Evolutionary conservation across 495 filamentous ascomycete genomes (phyloP).

Genomic region (Penicillium angulare): DNA sequence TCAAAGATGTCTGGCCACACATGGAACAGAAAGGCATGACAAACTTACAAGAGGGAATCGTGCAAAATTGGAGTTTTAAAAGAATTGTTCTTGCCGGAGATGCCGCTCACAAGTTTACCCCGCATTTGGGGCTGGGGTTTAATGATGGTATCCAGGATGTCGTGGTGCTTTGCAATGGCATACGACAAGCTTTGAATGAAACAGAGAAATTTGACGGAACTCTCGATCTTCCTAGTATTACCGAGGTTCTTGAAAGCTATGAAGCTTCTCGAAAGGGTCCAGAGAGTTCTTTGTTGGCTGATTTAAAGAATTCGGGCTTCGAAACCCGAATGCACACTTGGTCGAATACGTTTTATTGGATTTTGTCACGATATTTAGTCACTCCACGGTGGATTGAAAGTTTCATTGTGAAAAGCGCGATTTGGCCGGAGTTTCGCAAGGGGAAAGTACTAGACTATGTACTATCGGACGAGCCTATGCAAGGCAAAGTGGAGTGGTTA

Average conservation of each 20-base stretch:
- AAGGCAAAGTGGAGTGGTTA: background rate
- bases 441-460: background rate
- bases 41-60: constrained; percentile 22
- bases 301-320: constrained; percentile 14
- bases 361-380: constrained; percentile 14
- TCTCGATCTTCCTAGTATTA: constrained; percentile 1
- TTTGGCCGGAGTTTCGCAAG: background rate
- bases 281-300: constrained; percentile 7
- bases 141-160: constrained; percentile 36
- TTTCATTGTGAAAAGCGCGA: background rate
- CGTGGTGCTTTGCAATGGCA: constrained; percentile 33
- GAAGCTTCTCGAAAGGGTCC: constrained; percentile 9
- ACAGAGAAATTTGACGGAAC: background rate
- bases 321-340: constrained; percentile 24
- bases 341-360: constrained; percentile 10
- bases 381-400: constrained; percentile 1
- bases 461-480: background rate
- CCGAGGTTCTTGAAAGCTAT: constrained; percentile 13
- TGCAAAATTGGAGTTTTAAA: constrained; percentile 22
- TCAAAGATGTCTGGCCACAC: constrained; percentile 27
- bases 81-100: constrained; percentile 27
- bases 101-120: constrained; percentile 25
- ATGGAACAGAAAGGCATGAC: constrained; percentile 17
- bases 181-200: constrained; percentile 8
- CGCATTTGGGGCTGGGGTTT: constrained; percentile 30